These are phyloP conservation scores for Alternaria triticimaculans DNA, from an alignment of 2,329 filamentous ascomycete species.

Conservation along the genomic window DNA sequence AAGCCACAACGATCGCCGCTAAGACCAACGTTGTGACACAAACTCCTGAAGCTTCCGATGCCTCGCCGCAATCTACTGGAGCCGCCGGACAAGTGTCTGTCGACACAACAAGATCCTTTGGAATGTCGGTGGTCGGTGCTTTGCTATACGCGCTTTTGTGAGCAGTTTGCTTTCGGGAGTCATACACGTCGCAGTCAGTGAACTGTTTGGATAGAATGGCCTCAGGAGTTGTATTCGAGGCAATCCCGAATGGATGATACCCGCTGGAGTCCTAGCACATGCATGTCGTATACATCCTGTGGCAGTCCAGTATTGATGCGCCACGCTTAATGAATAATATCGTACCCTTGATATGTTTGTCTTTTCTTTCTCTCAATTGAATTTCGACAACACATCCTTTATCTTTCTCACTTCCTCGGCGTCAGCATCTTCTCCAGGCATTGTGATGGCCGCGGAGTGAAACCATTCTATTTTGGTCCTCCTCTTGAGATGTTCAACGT, in stretches of 20 bases:
- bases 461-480: slow-evolving; percentile 44
- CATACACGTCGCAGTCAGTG: neutral
- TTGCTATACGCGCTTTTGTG: slow-evolving; percentile 34
- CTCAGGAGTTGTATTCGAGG: neutral
- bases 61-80: slow-evolving; percentile 23
- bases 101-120: slow-evolving; percentile 26
- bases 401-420: slow-evolving; percentile 34
- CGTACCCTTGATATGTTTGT: neutral
- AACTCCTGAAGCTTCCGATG: slow-evolving; percentile 18
- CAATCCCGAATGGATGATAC: slow-evolving; percentile 28
- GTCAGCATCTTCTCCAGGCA: slow-evolving; percentile 41
- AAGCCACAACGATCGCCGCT: slow-evolving; percentile 32
- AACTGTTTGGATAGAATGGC: neutral
- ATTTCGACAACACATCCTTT: neutral
- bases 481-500: slow-evolving; percentile 47
- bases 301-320: slow-evolving; percentile 8
- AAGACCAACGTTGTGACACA: slow-evolving; percentile 28
- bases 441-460: slow-evolving; percentile 55
- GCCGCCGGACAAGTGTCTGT: slow-evolving; percentile 26
- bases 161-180: neutral
- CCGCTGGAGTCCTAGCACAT: slow-evolving; percentile 12
- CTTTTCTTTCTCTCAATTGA: neutral
- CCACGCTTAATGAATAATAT: slow-evolving; percentile 24
- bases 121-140: slow-evolving; percentile 34
- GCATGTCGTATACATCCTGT: slow-evolving; percentile 6